These are phyloP conservation scores for Acacia acuminata DNA, from an alignment of 306 rosid genomes.

Conservation along the genomic window DNA sequence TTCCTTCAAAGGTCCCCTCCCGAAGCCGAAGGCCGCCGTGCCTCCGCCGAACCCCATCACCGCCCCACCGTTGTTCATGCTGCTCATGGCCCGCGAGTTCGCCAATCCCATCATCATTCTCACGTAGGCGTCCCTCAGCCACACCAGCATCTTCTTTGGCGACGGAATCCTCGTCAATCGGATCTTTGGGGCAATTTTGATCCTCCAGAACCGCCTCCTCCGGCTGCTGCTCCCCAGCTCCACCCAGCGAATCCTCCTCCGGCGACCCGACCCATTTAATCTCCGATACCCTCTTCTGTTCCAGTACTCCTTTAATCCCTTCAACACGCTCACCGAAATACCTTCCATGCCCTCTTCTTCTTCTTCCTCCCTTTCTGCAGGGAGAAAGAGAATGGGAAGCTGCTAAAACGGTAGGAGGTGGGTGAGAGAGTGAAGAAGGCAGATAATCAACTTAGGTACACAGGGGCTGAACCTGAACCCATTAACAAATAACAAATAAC, in stretches of 20 bases:
- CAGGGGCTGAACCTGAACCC: background rate
- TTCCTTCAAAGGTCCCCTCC: conserved; percentile 55
- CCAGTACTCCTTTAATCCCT: conserved; percentile 54
- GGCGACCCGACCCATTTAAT: conserved; percentile 35
- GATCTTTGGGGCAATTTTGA: conserved; percentile 58
- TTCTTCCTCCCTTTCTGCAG: no score
- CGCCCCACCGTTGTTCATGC: conserved; percentile 19
- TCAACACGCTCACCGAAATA: conserved; percentile 41
- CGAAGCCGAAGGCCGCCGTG: conserved; percentile 7
- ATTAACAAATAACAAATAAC: background rate
- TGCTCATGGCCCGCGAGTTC: conserved; percentile 49
- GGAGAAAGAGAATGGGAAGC: background rate
- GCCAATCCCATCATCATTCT: conserved; percentile 73
- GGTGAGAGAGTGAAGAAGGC: conserved; percentile 18
- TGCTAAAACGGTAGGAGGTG: background rate
- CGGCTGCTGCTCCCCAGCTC: conserved; percentile 35
- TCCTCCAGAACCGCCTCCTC: conserved; percentile 52
- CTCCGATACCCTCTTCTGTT: conserved; percentile 52
- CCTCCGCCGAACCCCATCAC: conserved; percentile 42
- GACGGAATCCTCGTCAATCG: conserved; percentile 45
- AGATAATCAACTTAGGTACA: background rate
- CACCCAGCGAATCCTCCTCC: conserved; percentile 26
- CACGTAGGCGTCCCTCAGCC: conserved; percentile 82
- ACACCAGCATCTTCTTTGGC: conserved; percentile 55
- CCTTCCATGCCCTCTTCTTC: conserved; percentile 47